These are phyloP conservation scores for Starmerella bacillaris DNA, from an alignment of 805 yeast species.

Conservation along the genomic window DNA sequence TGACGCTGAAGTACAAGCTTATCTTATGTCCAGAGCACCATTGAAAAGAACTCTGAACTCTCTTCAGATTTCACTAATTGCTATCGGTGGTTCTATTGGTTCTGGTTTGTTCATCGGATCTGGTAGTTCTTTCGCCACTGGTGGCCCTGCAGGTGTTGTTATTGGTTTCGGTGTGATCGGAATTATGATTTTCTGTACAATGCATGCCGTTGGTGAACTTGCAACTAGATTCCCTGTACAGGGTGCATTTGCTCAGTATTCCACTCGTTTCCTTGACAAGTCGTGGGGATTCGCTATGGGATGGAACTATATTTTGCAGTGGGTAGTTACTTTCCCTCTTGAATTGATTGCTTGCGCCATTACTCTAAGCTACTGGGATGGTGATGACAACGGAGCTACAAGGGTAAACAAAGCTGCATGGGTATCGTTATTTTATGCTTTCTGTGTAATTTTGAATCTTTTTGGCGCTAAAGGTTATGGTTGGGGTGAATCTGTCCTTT, in stretches of 20 bases:
- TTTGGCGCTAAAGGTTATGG: slow-evolving; percentile 49
- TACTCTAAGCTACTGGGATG: slow-evolving; percentile 37
- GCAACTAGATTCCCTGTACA: slow-evolving; percentile 44
- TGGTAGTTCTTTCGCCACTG: slow-evolving; percentile 30
- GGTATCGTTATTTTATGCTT: slow-evolving; percentile 37
- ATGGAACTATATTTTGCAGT: slow-evolving; percentile 47
- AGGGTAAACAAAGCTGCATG: slow-evolving; percentile 36
- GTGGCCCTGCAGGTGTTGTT: slow-evolving; percentile 41
- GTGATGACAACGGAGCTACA: slow-evolving; percentile 19
- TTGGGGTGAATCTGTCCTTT: slow-evolving; percentile 50
- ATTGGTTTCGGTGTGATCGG: slow-evolving; percentile 46
- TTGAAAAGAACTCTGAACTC: slow-evolving; percentile 24
- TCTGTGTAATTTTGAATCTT: slow-evolving; percentile 33
- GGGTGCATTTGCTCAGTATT: slow-evolving; percentile 40
- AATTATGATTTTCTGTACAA: slow-evolving; percentile 43
- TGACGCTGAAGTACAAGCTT: slow-evolving; percentile 20
- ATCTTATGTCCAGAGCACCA: slow-evolving; percentile 13
- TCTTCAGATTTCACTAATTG: slow-evolving; percentile 38
- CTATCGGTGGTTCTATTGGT: slow-evolving; percentile 74
- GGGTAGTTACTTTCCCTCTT: slow-evolving; percentile 43
- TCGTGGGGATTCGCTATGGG: slow-evolving; percentile 51
- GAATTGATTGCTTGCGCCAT: slow-evolving; percentile 44
- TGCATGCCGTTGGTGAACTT: slow-evolving; percentile 51
- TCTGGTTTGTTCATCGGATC: slow-evolving; percentile 46
- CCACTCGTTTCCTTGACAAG: slow-evolving; percentile 41